Conservation (phyloP, 352 stramenopile species). For the Phytophthora quininea region DNA sequence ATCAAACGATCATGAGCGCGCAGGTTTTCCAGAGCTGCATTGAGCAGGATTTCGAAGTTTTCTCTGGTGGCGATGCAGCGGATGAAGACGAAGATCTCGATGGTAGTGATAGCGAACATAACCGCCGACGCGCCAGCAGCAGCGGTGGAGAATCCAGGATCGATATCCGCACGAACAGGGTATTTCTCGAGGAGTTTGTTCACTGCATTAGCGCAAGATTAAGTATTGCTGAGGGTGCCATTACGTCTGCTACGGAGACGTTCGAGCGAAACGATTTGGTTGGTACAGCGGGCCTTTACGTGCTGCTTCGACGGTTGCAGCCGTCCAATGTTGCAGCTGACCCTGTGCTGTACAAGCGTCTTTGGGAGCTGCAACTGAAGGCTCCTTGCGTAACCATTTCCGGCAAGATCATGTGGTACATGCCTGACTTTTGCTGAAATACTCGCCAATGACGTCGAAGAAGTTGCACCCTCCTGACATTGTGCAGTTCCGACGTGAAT, state of each 20-base stretch:
- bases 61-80: slow-evolving; percentile 59
- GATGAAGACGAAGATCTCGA: slow-evolving; percentile 72
- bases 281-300: slow-evolving; percentile 90
- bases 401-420: slow-evolving; percentile 85
- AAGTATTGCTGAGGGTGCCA: slow-evolving; percentile 60
- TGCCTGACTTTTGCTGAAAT: slow-evolving; percentile 89
- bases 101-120: slow-evolving; percentile 59
- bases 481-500: slow-evolving; percentile 78
- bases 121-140: slow-evolving; percentile 49
- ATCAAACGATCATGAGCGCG: slow-evolving; percentile 89
- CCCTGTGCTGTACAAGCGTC: slow-evolving; percentile 85
- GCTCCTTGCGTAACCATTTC: slow-evolving; percentile 85
- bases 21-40: slow-evolving; percentile 90
- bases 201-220: slow-evolving; percentile 82
- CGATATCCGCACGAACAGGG: slow-evolving; percentile 82
- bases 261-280: slow-evolving; percentile 89
- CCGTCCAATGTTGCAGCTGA: slow-evolving; percentile 87
- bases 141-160: slow-evolving; percentile 77
- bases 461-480: slow-evolving; percentile 83
- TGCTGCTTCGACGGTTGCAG: slow-evolving; percentile 84
- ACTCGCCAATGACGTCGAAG: slow-evolving; percentile 83
- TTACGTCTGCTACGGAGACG: slow-evolving; percentile 89
- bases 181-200: slow-evolving; percentile 89
- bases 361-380: slow-evolving; percentile 91
- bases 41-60: slow-evolving; percentile 90